These are phyloP conservation scores for Meyerozyma elateridarum DNA, from an alignment of 1,139 yeast species.

Conservation along the genomic window DNA sequence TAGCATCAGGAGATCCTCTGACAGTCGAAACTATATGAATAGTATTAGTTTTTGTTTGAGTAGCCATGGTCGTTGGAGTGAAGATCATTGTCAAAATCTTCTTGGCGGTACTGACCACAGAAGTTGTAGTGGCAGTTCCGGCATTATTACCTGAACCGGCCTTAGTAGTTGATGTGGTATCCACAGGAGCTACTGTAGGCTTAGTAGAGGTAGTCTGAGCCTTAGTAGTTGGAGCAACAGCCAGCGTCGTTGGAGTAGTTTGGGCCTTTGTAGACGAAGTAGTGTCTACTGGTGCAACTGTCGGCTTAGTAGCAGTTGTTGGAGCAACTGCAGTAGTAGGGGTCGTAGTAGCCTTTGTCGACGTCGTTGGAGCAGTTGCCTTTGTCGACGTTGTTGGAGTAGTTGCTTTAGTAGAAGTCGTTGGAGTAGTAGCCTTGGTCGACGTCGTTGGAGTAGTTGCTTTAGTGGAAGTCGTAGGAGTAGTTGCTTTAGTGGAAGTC, in stretches of 20 bases:
- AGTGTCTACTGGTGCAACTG: too few species aligned
- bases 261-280: slow-evolving; percentile 4
- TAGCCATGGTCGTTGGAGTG: slow-evolving; percentile 10
- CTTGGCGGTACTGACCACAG: slow-evolving; percentile 1
- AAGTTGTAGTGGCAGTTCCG: slow-evolving; percentile 3
- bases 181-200: background rate
- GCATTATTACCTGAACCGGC: slow-evolving; percentile 1
- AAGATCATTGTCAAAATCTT: slow-evolving; percentile 2
- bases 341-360: slow-evolving; percentile 6
- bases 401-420: slow-evolving; percentile 6
- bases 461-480: slow-evolving; percentile 4
- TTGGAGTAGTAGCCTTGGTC: slow-evolving; percentile 5
- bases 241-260: slow-evolving; percentile 4
- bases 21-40: slow-evolving; percentile 5
- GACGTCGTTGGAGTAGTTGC: slow-evolving; percentile 6
- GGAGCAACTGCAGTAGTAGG: slow-evolving; percentile 4
- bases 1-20: slow-evolving; percentile 5
- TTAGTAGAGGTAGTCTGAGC: slow-evolving; percentile 4
- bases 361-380: slow-evolving; percentile 6
- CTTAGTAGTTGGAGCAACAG: slow-evolving; percentile 6
- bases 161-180: slow-evolving; percentile 5
- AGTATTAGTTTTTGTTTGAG: slow-evolving; percentile 12
- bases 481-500: slow-evolving; percentile 4
- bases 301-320: slow-evolving; percentile 2
- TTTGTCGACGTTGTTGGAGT: slow-evolving; percentile 5